Percentiles rank a stretch among this genome's conserved stretches.
Evolutionary conservation across 306 rosid species (phyloP).

Genomic region (Begonia masoniana): DNA sequence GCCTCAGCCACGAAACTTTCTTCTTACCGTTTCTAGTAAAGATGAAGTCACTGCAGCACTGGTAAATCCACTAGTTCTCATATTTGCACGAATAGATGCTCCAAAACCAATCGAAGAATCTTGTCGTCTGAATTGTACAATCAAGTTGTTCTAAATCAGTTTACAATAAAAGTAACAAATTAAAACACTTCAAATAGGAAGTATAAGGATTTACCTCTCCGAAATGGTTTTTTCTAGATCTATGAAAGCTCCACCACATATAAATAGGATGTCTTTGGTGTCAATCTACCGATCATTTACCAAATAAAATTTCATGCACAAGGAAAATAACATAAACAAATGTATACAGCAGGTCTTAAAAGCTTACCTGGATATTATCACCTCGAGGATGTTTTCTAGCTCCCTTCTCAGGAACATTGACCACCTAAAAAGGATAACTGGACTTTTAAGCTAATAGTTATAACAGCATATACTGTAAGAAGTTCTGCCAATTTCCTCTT

Average conservation of each 20-base stretch:
- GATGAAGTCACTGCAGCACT: slow-evolving; percentile 66
- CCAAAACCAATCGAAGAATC: slow-evolving; percentile 98
- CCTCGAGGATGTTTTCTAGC: slow-evolving; percentile 93
- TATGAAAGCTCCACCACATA: slow-evolving; percentile 93
- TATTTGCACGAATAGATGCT: slow-evolving; percentile 91
- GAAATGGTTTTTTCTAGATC: slow-evolving; percentile 97
- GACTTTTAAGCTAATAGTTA: no score
- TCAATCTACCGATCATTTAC: slow-evolving; percentile 52
- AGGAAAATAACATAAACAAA: background rate
- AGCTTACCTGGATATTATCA: slow-evolving; percentile 83
- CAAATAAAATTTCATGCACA: no score
- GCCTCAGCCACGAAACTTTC: background rate
- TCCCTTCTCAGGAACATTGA: slow-evolving; percentile 98
- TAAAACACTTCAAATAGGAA: background rate
- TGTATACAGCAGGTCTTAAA: background rate
- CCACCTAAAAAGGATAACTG: slow-evolving; percentile 51
- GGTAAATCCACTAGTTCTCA: slow-evolving; percentile 58
- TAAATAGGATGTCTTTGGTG: slow-evolving; percentile 87
- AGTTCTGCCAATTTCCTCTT: no score
- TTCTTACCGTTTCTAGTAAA: slow-evolving; percentile 73
- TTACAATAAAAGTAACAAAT: slow-evolving; percentile 4
- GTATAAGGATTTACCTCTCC: slow-evolving; percentile 50
- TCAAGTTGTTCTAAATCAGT: background rate
- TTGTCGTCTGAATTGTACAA: slow-evolving; percentile 61
- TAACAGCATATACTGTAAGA: no score